Percentiles rank a stretch among this genome's conserved stretches.
Conservation (phyloP, 108 stramenopile genomes). For the Fistulifera pelliculosa region DNA sequence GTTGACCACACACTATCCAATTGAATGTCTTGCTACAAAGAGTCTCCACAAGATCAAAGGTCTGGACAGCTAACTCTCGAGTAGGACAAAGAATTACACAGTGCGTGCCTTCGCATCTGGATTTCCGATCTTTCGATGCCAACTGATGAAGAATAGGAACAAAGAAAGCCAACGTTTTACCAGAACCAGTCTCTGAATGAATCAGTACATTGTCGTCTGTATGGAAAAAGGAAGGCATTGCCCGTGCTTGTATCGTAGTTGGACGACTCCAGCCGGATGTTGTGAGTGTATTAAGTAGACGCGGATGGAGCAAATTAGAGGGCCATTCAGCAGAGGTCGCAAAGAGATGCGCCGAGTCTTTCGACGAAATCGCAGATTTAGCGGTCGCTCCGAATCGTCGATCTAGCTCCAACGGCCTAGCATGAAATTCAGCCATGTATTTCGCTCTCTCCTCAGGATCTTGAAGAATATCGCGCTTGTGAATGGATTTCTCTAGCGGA, state of each 20-base stretch:
- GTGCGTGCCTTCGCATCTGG: constrained; percentile 47
- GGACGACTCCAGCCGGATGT: constrained; percentile 29
- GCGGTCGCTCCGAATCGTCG: constrained; percentile 34
- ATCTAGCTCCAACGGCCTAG: constrained; percentile 78
- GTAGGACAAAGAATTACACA: constrained; percentile 88
- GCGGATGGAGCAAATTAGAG: constrained; percentile 29
- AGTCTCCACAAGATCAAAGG: constrained; percentile 38
- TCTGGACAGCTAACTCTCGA: constrained; percentile 88
- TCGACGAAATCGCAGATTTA: constrained; percentile 23
- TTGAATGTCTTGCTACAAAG: constrained; percentile 58
- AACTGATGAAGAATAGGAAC: constrained; percentile 64
- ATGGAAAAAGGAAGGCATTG: constrained; percentile 21
- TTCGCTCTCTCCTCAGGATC: constrained; percentile 48
- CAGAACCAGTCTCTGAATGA: constrained; percentile 87
- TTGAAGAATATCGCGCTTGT: background rate
- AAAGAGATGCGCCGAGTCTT: constrained; percentile 32
- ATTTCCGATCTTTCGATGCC: constrained; percentile 9
- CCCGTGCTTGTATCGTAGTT: constrained; percentile 58
- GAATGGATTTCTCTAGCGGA: too few relatives aligned
- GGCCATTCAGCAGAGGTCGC: constrained; percentile 18
- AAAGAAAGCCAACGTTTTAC: constrained; percentile 85
- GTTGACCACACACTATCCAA: constrained; percentile 81
- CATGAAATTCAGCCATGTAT: constrained; percentile 76
- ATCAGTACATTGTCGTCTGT: constrained; percentile 55
- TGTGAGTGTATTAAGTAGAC: constrained; percentile 12